Evolutionary conservation across 306 rosid genomes (phyloP).

Genomic region (Mimosa pudica): DNA sequence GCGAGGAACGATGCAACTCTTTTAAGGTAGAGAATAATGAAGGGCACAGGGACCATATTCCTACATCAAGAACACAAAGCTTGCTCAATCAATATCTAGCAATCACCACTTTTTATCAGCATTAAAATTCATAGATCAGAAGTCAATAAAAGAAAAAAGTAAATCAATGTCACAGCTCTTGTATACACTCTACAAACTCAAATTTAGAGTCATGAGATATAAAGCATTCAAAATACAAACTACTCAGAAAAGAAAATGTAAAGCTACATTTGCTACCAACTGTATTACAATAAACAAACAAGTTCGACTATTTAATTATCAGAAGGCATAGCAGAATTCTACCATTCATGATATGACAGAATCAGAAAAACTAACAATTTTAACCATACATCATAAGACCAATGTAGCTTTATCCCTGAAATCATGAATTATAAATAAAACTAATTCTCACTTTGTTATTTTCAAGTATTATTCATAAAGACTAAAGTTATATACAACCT

Average conservation of each 20-base stretch:
- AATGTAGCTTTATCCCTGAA: not conserved
- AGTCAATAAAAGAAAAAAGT: conserved; percentile 21
- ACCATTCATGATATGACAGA: not conserved
- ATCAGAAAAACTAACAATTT: not conserved
- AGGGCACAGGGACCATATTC: conserved; percentile 95
- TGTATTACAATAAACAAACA: conserved; percentile 32
- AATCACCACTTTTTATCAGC: conserved; percentile 20
- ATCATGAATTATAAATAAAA: not conserved
- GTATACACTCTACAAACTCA: conserved; percentile 1
- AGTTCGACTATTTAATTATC: conserved; percentile 3
- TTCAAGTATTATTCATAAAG: not conserved
- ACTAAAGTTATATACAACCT: not conserved
- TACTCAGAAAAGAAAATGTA: conserved; percentile 1
- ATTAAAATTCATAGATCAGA: not conserved
- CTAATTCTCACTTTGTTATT: not conserved
- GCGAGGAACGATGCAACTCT: conserved; percentile 72
- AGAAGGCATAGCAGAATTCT: not conserved
- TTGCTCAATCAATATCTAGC: conserved; percentile 26
- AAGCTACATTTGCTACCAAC: not conserved
- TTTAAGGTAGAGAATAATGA: conserved; percentile 80
- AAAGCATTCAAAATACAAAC: conserved; percentile 8
- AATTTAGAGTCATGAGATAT: not conserved
- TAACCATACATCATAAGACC: not conserved
- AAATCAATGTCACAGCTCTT: not conserved
- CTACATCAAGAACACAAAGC: conserved; percentile 45